Percentiles rank a stretch among this genome's conserved stretches.
These are phyloP conservation scores for Oryza punctata DNA, from an alignment of 176 grass and related monocot species.

Conservation along the genomic window DNA sequence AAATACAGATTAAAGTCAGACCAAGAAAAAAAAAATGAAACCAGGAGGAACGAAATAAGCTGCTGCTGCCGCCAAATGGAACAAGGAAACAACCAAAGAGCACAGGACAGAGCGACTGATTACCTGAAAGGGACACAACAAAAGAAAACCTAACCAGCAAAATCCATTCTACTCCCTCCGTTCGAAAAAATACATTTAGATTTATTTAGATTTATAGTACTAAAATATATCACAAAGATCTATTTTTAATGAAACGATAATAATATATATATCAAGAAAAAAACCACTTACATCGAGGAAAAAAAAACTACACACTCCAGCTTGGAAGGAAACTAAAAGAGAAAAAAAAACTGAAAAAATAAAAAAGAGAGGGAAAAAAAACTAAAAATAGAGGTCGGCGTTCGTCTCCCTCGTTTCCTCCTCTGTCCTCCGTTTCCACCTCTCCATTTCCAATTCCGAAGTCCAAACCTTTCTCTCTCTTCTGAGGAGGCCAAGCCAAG, in stretches of 20 bases:
- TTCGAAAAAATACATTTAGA: too few species aligned
- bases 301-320: neutral
- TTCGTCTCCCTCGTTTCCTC: conserved; percentile 31
- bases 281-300: neutral
- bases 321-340: neutral
- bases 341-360: neutral
- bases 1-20: too few species aligned
- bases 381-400: conserved; percentile 42
- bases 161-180: too few species aligned
- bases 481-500: conserved; percentile 9
- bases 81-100: neutral
- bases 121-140: neutral
- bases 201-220: too few species aligned
- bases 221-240: too few species aligned
- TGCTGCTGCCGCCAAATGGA: too few species aligned
- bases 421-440: conserved; percentile 2
- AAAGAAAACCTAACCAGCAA: neutral
- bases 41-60: too few species aligned
- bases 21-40: too few species aligned
- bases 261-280: too few species aligned
- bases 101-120: neutral
- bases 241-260: too few species aligned
- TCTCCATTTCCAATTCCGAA: neutral
- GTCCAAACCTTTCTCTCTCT: neutral
- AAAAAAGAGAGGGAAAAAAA: neutral